Conservation (phyloP, 2,329 filamentous ascomycete species). For the Pseudogymnoascus sp. region DNA sequence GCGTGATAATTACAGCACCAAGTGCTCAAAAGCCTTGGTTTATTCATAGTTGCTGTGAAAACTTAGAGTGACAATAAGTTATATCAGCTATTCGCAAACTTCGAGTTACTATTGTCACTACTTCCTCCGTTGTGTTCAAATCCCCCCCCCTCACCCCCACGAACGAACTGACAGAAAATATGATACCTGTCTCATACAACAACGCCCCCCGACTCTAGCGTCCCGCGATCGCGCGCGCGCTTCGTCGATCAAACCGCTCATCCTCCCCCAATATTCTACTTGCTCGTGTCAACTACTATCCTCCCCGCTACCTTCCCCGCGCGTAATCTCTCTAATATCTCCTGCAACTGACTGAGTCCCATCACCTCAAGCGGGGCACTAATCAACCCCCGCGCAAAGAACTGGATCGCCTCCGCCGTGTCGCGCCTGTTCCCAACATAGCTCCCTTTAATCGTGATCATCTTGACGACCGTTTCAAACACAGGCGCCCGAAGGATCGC, state of each 20-base stretch:
- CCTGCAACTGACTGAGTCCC: constrained; percentile 70
- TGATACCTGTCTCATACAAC: background rate
- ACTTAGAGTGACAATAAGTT: background rate
- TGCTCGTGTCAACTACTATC: constrained; percentile 70
- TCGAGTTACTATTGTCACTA: background rate
- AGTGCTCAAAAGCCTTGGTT: background rate
- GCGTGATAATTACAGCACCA: background rate
- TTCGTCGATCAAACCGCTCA: background rate
- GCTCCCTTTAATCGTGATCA: constrained; percentile 87
- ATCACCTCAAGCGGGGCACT: constrained; percentile 80
- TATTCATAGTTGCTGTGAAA: background rate
- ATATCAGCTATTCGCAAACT: background rate
- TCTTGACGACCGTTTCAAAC: constrained; percentile 81
- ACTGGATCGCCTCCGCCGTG: constrained; percentile 81
- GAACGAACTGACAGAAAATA: background rate
- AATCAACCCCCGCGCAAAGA: constrained; percentile 78
- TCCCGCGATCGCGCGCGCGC: background rate
- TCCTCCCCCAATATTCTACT: constrained; percentile 33
- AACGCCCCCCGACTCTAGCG: background rate
- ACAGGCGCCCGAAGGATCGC: constrained; percentile 78
- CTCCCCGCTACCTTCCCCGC: constrained; percentile 67
- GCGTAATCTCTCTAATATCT: constrained; percentile 72
- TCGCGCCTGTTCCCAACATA: constrained; percentile 93
- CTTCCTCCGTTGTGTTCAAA: background rate
- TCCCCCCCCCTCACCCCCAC: background rate